Base-by-base conservation (phyloP, 352 stramenopile genomes). In the Lagenidium sp. region DNA sequence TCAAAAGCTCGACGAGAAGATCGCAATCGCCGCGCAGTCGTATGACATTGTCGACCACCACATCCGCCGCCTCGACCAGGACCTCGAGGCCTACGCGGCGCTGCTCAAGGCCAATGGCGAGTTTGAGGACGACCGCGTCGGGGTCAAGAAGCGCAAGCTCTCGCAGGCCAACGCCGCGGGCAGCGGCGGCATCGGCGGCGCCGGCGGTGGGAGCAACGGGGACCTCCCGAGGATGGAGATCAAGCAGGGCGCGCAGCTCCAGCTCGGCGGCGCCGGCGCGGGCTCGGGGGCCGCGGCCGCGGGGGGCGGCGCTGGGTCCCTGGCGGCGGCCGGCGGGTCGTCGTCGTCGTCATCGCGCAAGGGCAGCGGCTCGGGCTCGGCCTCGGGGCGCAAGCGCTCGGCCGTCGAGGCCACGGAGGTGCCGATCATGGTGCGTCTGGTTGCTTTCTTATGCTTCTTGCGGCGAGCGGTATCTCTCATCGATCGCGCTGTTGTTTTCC, bases 41-140 rank as follows among this genome's bases (percentile, higher is more conserved):
- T 93, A 93, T 56, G 80, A 90, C 57, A 68, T 93, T 43, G 74
- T 93, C 20, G 80, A 93, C 50, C 80, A 90, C 55, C 80, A 93
- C 38, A 93, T 93, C 47, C 72, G 76, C 5, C 77, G 80, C 7
- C 41, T 93, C 20, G 80, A 90, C 43, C 59, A 82, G 39, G 80
- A 90, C 36, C 47, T 93, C 5, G 80, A 86, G 36, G 81, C 60
- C 23, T 93, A 89, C 44, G 65, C 68, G 10, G 42, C 68, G 36
- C 51, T 90, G 20, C 53, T 93, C 20, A 83, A 82, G 48, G 65
- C 71, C 29, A 87, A 70, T 48, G 80, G 77, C 36, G 80, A 93
- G 53, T 89, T 82, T 25, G 74, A 87, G 24, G 77, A 93, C 40
- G 77, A 93, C 30, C 76, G 72, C 20, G 51, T 63, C 15, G 42